These are phyloP conservation scores for Mortierella sp. DNA, from an alignment of 371 early-diverging fungal genomes.

Conservation along the genomic window DNA sequence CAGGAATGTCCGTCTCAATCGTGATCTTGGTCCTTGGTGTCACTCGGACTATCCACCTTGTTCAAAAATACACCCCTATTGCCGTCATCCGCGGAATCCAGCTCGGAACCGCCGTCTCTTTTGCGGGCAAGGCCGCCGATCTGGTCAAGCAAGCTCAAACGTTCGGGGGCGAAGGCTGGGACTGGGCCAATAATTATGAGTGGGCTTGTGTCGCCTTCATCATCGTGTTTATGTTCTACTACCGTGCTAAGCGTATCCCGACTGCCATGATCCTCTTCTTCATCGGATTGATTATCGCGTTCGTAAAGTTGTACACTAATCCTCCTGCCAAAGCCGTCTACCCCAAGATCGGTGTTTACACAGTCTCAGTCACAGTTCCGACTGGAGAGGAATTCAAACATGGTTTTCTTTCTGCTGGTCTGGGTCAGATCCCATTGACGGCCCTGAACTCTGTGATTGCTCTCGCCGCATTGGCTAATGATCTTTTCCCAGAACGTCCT, in stretches of 20 bases:
- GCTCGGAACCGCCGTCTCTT: constrained; percentile 84
- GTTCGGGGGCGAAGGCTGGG: constrained; percentile 59
- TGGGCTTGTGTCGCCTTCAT: constrained; percentile 77
- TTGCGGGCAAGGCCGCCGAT: constrained; percentile 79
- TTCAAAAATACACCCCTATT: constrained; percentile 78
- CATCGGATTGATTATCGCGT: constrained; percentile 78
- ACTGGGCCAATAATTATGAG: constrained; percentile 84
- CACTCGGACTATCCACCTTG: constrained; percentile 77
- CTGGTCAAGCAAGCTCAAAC: constrained; percentile 57
- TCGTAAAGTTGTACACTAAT: constrained; percentile 53
- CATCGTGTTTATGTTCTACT: constrained; percentile 76
- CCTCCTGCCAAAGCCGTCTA: constrained; percentile 39
- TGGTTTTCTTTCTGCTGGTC: constrained; percentile 82
- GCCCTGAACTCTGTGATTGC: constrained; percentile 87
- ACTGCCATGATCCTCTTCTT: constrained; percentile 81
- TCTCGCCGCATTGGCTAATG: constrained; percentile 81
- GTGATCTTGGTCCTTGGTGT: constrained; percentile 76
- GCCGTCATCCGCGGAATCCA: constrained; percentile 90
- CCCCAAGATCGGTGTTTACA: constrained; percentile 69
- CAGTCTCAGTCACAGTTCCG: constrained; percentile 57
- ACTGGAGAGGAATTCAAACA: constrained; percentile 16
- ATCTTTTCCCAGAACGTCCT: constrained; percentile 81
- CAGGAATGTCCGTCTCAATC: constrained; percentile 79
- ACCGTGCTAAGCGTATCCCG: constrained; percentile 68
- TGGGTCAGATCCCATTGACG: constrained; percentile 91